Percentiles rank a stretch among this genome's conserved stretches.
Conservation (phyloP, 225 moss, liverwort and hornwort genomes). For the Polytrichum formosum region DNA sequence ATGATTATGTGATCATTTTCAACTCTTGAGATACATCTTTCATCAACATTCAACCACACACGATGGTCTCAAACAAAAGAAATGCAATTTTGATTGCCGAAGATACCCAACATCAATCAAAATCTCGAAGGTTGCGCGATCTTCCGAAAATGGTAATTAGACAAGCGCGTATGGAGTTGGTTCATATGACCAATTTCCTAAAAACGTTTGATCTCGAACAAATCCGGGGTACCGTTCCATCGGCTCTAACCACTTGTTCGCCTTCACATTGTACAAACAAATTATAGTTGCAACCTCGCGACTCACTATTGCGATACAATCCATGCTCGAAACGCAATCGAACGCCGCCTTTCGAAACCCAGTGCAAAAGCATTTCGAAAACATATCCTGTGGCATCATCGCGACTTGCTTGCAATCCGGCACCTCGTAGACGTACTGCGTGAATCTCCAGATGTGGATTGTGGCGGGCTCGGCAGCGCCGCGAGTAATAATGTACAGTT, state of each 20-base stretch:
- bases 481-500: constrained; percentile 32
- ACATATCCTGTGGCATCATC: constrained; percentile 49
- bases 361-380: constrained; percentile 19
- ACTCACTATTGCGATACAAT: constrained; percentile 41
- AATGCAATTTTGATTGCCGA: too few relatives aligned
- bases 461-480: constrained; percentile 20
- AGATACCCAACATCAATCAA: too few relatives aligned
- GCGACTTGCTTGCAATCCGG: constrained; percentile 41
- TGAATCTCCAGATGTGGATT: constrained; percentile 43
- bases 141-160: not conserved
- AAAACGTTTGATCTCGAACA: constrained; percentile 19
- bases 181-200: constrained; percentile 59
- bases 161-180: constrained; percentile 30
- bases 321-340: constrained; percentile 49
- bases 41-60: too few relatives aligned
- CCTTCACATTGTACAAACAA: constrained; percentile 32
- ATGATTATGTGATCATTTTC: too few relatives aligned
- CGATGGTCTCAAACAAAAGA: too few relatives aligned
- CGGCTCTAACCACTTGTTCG: constrained; percentile 43
- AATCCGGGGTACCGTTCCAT: constrained; percentile 42
- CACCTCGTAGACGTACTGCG: constrained; percentile 23
- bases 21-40: too few relatives aligned
- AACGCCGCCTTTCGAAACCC: constrained; percentile 21
- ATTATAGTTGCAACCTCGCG: constrained; percentile 33
- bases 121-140: not conserved